Evolutionary conservation across 306 rosid genomes (phyloP).

Genomic region (Mimosa pudica): DNA sequence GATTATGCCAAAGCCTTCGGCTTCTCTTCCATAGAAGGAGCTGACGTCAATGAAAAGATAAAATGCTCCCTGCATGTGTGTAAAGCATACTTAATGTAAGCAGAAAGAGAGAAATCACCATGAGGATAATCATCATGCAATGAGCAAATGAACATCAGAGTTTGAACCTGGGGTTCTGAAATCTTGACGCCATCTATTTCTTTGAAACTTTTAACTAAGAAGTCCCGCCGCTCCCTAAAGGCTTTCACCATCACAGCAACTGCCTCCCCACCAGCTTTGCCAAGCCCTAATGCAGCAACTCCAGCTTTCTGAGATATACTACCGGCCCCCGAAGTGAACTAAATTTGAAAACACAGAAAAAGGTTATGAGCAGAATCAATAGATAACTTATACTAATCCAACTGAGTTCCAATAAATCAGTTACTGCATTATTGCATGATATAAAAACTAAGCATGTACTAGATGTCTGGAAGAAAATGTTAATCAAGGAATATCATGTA

Average conservation of each 20-base stretch:
- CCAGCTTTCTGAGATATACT: conserved; percentile 95
- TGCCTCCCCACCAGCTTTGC: conserved; percentile 93
- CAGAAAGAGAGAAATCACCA: conserved; percentile 7
- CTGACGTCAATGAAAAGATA: conserved; percentile 89
- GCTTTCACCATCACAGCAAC: conserved; percentile 88
- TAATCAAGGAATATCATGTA: conserved; percentile 17
- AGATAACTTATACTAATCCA: conserved; percentile 12
- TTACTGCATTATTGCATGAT: conserved; percentile 15
- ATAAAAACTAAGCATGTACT: conserved; percentile 24
- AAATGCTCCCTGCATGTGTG: conserved; percentile 84
- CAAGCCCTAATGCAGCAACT: conserved; percentile 92
- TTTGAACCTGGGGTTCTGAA: conserved; percentile 79
- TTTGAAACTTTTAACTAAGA: conserved; percentile 76
- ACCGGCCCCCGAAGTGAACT: conserved; percentile 93
- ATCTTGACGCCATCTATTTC: conserved; percentile 79
- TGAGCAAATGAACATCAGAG: conserved; percentile 21
- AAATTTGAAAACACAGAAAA: conserved; percentile 39
- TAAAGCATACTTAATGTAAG: conserved; percentile 2
- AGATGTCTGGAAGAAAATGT: conserved; percentile 14
- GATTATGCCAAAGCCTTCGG: conserved; percentile 82
- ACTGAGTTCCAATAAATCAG: neutral
- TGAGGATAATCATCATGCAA: conserved; percentile 15
- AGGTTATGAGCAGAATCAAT: conserved; percentile 16
- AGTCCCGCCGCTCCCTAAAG: conserved; percentile 87
- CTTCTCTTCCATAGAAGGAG: conserved; percentile 78